Conservation (phyloP, 495 filamentous ascomycete genomes). For the Chaetomium tenue region DNA sequence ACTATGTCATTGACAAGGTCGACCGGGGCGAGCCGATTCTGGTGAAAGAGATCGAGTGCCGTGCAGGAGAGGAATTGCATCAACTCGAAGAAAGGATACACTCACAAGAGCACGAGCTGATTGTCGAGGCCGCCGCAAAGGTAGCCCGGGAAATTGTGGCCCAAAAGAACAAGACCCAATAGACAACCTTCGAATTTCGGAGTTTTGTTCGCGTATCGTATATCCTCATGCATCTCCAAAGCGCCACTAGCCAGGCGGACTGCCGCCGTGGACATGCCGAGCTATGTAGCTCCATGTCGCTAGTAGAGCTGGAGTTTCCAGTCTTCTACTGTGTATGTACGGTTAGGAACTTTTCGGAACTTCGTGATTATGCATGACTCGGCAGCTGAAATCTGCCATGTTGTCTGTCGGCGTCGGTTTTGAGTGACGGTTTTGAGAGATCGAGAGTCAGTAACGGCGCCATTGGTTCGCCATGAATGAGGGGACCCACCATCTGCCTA, state of each 20-base stretch:
- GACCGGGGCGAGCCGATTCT: constrained; percentile 77
- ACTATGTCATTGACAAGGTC: constrained; percentile 81
- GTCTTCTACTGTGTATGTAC: too few species aligned
- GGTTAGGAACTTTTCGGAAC: too few species aligned
- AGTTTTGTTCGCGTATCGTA: not conserved
- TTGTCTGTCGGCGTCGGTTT: too few species aligned
- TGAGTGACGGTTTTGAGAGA: too few species aligned
- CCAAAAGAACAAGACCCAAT: constrained; percentile 30
- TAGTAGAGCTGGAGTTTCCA: too few species aligned
- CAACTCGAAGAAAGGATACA: constrained; percentile 70
- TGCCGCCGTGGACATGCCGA: too few species aligned
- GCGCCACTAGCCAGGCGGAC: too few species aligned
- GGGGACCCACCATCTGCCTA: not conserved
- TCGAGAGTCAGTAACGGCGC: not conserved
- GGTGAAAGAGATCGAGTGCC: constrained; percentile 67
- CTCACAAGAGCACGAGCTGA: constrained; percentile 63
- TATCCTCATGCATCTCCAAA: too few species aligned
- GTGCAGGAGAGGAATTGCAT: constrained; percentile 62
- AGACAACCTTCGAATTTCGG: not conserved
- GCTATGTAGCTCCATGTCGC: too few species aligned
- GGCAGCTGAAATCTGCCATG: too few species aligned
- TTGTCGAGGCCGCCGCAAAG: constrained; percentile 63
- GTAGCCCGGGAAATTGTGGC: constrained; percentile 47
- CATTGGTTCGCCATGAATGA: not conserved
- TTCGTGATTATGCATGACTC: too few species aligned